phyloP scores from a whole-genome alignment of 345 rosid species.

The Anacardium occidentale region DNA sequence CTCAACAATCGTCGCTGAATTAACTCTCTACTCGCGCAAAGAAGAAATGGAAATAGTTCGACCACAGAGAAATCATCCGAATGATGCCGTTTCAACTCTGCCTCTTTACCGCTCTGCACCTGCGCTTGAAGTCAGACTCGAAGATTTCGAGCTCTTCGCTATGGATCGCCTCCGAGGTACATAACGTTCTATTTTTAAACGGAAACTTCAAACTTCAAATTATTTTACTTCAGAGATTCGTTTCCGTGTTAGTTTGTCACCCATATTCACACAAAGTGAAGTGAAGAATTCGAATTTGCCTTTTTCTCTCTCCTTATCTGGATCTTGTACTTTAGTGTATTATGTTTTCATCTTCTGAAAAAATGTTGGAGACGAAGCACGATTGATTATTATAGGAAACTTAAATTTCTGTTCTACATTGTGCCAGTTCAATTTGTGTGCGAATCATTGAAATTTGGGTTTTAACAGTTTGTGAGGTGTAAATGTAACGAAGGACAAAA shows the following conservation, averaged over 20 bases:
- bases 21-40: background rate
- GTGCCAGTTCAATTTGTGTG: background rate
- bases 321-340: background rate
- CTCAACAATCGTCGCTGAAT: background rate
- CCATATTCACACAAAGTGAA: background rate
- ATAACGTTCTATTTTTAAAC: background rate
- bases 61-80: conserved; percentile 24
- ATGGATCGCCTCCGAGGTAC: conserved; percentile 87
- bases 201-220: background rate
- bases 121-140: conserved; percentile 79
- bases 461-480: background rate
- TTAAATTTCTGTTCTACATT: background rate
- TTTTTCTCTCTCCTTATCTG: background rate
- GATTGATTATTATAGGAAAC: background rate
- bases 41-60: conserved; percentile 51
- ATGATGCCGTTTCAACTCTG: conserved; percentile 36
- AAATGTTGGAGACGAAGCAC: background rate
- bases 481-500: background rate
- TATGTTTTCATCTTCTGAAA: background rate
- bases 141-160: conserved; percentile 91
- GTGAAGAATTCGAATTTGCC: background rate
- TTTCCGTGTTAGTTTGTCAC: background rate
- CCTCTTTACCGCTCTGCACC: conserved; percentile 82
- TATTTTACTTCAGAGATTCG: background rate
- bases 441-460: conserved; percentile 6